Conservation (phyloP, 1,284 basidiomycete genomes). For the Rhodotorula sp. region DNA sequence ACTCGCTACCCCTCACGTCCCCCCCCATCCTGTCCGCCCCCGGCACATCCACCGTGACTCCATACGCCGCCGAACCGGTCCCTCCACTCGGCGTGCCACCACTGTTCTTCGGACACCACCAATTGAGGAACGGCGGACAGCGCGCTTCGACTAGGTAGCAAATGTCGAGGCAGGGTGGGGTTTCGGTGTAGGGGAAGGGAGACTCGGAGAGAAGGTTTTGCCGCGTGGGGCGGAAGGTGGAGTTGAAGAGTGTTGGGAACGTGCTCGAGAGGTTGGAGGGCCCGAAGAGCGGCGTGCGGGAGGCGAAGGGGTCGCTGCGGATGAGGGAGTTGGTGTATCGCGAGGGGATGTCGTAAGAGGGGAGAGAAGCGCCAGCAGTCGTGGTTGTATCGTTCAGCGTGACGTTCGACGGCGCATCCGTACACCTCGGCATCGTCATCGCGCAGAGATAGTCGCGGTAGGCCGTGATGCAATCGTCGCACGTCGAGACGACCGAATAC, state of each 20-base stretch:
- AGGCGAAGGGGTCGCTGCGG: slow-evolving; percentile 26
- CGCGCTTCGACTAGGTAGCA: slow-evolving; percentile 44
- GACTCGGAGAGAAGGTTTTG: neutral
- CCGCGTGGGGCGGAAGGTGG: slow-evolving; percentile 8
- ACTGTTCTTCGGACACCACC: slow-evolving; percentile 38
- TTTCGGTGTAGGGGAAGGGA: slow-evolving; percentile 44
- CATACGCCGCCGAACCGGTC: slow-evolving; percentile 30
- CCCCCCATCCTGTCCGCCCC: slow-evolving; percentile 13
- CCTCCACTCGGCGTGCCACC: neutral
- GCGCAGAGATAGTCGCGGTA: slow-evolving; percentile 52
- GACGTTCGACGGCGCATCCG: slow-evolving; percentile 40
- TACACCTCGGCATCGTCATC: slow-evolving; percentile 51
- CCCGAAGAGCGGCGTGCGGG: slow-evolving; percentile 37
- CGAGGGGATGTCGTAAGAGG: slow-evolving; percentile 12
- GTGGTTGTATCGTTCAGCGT: slow-evolving; percentile 1
- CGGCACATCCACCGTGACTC: slow-evolving; percentile 6
- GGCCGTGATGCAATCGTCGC: slow-evolving; percentile 48
- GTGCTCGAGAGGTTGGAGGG: slow-evolving; percentile 25
- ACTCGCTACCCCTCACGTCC: neutral
- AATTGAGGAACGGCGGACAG: slow-evolving; percentile 44
- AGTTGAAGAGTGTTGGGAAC: slow-evolving; percentile 30
- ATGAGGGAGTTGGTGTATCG: slow-evolving; percentile 16
- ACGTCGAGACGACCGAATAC: slow-evolving; percentile 51
- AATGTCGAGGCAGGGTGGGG: slow-evolving; percentile 44
- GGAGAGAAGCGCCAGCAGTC: neutral